A percentile compares a stretch with the other conserved stretches of the same genome.
Evolutionary conservation across 305 asterid species (phyloP).

Genomic region (Coffea humblotiana): DNA sequence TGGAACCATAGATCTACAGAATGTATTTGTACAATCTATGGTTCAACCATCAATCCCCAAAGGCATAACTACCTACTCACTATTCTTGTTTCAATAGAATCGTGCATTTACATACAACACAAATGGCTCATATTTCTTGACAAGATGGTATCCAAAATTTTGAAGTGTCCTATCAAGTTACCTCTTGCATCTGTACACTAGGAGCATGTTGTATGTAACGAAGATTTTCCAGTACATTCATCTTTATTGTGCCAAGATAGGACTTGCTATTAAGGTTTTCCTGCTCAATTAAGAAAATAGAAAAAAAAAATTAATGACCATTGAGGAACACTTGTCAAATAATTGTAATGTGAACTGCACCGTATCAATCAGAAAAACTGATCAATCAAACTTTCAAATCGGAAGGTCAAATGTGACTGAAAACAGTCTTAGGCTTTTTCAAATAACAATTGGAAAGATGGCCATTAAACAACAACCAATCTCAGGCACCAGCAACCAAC

Average conservation of each 20-base stretch:
- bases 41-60: neutral
- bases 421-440: neutral
- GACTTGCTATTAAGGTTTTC: slow-evolving; percentile 93
- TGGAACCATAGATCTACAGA: neutral
- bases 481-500: neutral
- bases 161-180: slow-evolving; percentile 22
- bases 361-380: neutral
- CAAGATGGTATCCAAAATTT: neutral
- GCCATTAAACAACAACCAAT: neutral
- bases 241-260: slow-evolving; percentile 76
- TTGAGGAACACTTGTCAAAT: neutral
- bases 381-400: slow-evolving; percentile 2
- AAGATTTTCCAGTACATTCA: slow-evolving; percentile 87
- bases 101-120: neutral
- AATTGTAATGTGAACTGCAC: neutral
- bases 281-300: slow-evolving; percentile 49
- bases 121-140: neutral
- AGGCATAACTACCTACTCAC: neutral
- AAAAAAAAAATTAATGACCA: neutral
- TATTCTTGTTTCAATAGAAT: neutral
- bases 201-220: slow-evolving; percentile 96
- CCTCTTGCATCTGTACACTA: slow-evolving; percentile 98
- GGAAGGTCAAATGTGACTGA: neutral
- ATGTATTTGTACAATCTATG: neutral
- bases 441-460: neutral